Evolutionary conservation across 1,284 basidiomycete species (phyloP).

Genomic region (Papiliotrema terrestris): DNA sequence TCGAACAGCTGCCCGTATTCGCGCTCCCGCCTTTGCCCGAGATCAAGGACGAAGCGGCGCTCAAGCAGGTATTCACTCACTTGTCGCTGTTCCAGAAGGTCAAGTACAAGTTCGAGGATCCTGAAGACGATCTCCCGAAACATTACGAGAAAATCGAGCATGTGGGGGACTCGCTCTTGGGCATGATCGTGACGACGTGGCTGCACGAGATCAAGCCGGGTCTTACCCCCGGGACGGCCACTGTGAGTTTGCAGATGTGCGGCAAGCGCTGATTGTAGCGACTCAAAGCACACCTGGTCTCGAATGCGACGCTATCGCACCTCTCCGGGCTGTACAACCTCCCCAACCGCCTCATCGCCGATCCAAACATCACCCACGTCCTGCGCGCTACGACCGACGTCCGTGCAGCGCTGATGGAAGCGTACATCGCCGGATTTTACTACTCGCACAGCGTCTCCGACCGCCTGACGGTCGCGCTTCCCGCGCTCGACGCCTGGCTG

Average conservation of each 20-base stretch:
- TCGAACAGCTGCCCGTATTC: conserved; percentile 38
- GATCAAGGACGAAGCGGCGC: conserved; percentile 27
- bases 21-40: conserved; percentile 36
- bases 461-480: conserved; percentile 19
- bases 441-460: conserved; percentile 29
- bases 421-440: conserved; percentile 44
- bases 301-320: conserved; percentile 43
- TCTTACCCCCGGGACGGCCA: conserved; percentile 39
- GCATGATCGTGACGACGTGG: conserved; percentile 45
- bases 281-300: conserved; percentile 45
- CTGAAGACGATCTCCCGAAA: conserved; percentile 15
- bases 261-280: conserved; percentile 22
- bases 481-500: conserved; percentile 34
- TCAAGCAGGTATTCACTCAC: conserved; percentile 39
- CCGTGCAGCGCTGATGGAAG: conserved; percentile 43
- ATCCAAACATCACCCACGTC: conserved; percentile 28
- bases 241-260: conserved; percentile 22
- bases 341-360: conserved; percentile 32
- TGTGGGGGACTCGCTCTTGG: conserved; percentile 43
- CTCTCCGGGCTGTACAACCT: conserved; percentile 40
- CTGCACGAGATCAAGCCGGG: conserved; percentile 38
- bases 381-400: conserved; percentile 41
- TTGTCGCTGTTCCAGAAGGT: conserved; percentile 25
- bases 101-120: conserved; percentile 34
- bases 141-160: conserved; percentile 47